Evolutionary conservation across 148 eudicot species (phyloP).

Genomic region (Heliamphora exappendiculata): DNA sequence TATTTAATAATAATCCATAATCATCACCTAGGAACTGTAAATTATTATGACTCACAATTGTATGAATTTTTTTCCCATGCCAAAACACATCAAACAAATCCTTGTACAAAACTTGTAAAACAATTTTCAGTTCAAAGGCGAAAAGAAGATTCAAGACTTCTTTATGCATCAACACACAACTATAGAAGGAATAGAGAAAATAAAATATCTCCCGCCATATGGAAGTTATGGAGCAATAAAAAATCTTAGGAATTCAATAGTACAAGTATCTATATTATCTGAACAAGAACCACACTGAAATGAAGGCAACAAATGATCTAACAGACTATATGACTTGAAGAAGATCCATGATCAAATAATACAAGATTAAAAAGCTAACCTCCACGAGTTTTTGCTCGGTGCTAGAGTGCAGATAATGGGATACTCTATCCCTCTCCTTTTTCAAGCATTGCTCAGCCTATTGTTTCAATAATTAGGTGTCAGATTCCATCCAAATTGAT

Average conservation of each 20-base stretch:
- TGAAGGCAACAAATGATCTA: background rate
- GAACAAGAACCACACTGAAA: background rate
- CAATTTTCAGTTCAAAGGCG: too few species aligned
- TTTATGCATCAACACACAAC: background rate
- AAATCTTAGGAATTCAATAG: background rate
- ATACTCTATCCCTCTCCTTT: slow-evolving; percentile 63
- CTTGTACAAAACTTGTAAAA: background rate
- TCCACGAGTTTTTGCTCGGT: slow-evolving; percentile 63
- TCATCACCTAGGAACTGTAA: too few species aligned
- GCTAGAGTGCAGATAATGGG: slow-evolving; percentile 55
- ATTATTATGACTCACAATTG: too few species aligned
- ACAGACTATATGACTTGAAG: background rate
- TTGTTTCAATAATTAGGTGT: background rate
- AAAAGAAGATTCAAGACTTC: background rate
- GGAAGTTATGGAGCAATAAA: background rate
- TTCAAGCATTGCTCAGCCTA: slow-evolving; percentile 63
- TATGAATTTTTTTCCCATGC: background rate
- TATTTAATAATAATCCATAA: too few species aligned
- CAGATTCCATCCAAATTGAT: background rate
- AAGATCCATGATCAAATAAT: background rate
- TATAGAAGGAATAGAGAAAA: background rate
- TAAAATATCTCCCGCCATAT: too few species aligned
- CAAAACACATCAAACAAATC: background rate
- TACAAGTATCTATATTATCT: background rate
- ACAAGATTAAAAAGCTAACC: slow-evolving; percentile 27